Percentiles rank a stretch among this genome's conserved stretches.
Conservation (phyloP, 768 basidiomycete species). For the Lentinula raphanica region DNA sequence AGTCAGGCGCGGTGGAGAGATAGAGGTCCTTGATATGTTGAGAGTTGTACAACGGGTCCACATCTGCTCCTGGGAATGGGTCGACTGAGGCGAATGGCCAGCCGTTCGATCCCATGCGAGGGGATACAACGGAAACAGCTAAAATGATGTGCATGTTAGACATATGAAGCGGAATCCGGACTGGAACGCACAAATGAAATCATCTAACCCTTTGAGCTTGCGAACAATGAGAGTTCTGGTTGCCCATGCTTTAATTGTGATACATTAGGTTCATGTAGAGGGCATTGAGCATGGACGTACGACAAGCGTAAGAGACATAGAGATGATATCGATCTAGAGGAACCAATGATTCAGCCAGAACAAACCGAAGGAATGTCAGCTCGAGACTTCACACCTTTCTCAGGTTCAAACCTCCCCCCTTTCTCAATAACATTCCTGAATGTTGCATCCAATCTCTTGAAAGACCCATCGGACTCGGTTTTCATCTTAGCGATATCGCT, state of each 20-base stretch:
- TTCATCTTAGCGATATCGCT: conserved; percentile 50
- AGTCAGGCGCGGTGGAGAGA: conserved; percentile 65
- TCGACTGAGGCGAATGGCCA: conserved; percentile 82
- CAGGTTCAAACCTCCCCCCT: conserved; percentile 64
- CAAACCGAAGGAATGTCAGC: background rate
- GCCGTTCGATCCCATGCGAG: conserved; percentile 76
- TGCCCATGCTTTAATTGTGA: conserved; percentile 97
- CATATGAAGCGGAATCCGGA: background rate
- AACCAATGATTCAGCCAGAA: background rate
- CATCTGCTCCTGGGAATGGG: conserved; percentile 65
- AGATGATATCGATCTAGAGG: conserved; percentile 80
- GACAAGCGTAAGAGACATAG: conserved; percentile 84
- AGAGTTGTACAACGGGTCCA: conserved; percentile 66
- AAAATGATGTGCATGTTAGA: background rate
- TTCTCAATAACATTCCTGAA: conserved; percentile 54
- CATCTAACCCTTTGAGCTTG: conserved; percentile 88
- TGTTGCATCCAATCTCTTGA: conserved; percentile 46
- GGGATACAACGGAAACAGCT: conserved; percentile 83
- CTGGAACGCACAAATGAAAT: conserved; percentile 61
- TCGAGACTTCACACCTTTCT: conserved; percentile 55
- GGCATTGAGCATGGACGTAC: conserved; percentile 34
- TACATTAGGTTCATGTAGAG: background rate
- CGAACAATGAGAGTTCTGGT: conserved; percentile 84
- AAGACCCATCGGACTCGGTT: conserved; percentile 43
- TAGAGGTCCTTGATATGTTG: conserved; percentile 84